Evolutionary conservation across 352 stramenopile species (phyloP).

Genomic region (Globisporangium apiculatum): DNA sequence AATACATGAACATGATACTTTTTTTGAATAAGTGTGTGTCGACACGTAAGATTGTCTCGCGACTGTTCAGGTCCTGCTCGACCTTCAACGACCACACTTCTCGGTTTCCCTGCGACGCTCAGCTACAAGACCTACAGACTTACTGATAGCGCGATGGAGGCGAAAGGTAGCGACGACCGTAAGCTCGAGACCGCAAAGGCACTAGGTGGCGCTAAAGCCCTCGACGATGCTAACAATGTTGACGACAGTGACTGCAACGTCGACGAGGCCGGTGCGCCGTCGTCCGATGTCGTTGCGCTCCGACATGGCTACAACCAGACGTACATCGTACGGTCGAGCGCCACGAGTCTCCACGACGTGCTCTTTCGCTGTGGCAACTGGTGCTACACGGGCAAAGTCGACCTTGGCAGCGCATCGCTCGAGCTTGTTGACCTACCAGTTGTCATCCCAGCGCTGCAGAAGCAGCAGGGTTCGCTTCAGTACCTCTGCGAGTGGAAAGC

Average conservation of each 20-base stretch:
- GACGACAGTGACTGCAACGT: slow-evolving; percentile 23
- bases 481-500: slow-evolving; percentile 89
- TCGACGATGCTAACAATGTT: slow-evolving; percentile 11
- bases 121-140: background rate
- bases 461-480: slow-evolving; percentile 89
- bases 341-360: slow-evolving; percentile 75
- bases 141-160: slow-evolving; percentile 34
- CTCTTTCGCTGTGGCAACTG: slow-evolving; percentile 94
- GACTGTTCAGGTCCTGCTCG: no score
- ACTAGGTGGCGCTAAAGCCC: slow-evolving; percentile 12
- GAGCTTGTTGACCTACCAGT: slow-evolving; percentile 86
- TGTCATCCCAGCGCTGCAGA: slow-evolving; percentile 89
- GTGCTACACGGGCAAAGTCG: slow-evolving; percentile 91
- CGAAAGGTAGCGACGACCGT: slow-evolving; percentile 29
- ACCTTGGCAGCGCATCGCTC: slow-evolving; percentile 69
- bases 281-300: slow-evolving; percentile 58
- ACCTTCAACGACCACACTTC: background rate
- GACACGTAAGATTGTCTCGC: no score
- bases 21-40: no score
- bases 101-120: background rate
- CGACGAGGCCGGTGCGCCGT: slow-evolving; percentile 44
- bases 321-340: slow-evolving; percentile 82
- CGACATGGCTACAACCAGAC: slow-evolving; percentile 91
- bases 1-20: no score
- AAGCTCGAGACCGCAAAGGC: slow-evolving; percentile 11